Evolutionary conservation across 768 basidiomycete genomes (phyloP).

Genomic region (Calocybe gangraenosa): DNA sequence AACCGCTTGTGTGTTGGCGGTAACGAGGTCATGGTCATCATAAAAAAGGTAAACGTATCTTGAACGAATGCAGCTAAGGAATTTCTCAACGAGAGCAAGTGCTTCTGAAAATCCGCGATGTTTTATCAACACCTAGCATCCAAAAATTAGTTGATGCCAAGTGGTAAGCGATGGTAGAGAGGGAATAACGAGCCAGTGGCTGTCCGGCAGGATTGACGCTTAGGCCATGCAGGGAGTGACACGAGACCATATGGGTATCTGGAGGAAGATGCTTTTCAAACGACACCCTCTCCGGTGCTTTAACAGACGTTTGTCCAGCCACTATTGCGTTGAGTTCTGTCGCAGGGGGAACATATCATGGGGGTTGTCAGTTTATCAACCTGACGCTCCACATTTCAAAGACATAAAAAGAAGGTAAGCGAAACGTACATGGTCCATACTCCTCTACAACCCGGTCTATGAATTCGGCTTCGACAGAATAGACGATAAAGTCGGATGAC

Average conservation of each 20-base stretch:
- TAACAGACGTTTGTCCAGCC: conserved; percentile 94
- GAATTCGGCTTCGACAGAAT: conserved; percentile 90
- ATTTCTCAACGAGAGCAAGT: conserved; percentile 72
- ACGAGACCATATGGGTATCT: conserved; percentile 87
- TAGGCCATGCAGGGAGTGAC: conserved; percentile 94
- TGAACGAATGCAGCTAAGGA: conserved; percentile 75
- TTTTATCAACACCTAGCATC: conserved; percentile 75
- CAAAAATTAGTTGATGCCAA: not conserved
- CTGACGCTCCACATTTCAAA: not conserved
- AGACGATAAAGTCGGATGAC: conserved; percentile 89
- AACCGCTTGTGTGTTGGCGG: conserved; percentile 97
- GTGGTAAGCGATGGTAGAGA: not conserved
- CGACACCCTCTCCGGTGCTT: conserved; percentile 86
- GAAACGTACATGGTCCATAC: conserved; percentile 83
- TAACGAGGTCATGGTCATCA: conserved; percentile 93
- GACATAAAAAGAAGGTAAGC: too few relatives aligned
- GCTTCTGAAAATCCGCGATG: conserved; percentile 78
- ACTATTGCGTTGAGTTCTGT: conserved; percentile 44
- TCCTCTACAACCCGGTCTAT: conserved; percentile 79
- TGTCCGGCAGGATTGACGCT: conserved; percentile 85
- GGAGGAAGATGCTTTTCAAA: conserved; percentile 85
- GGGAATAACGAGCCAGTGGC: conserved; percentile 51
- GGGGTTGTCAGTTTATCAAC: conserved; percentile 1
- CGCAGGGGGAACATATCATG: too few relatives aligned
- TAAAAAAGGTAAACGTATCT: conserved; percentile 93